phyloP scores from a whole-genome alignment of 2,329 filamentous ascomycete species.

The Teratosphaeriaceae sp. region DNA sequence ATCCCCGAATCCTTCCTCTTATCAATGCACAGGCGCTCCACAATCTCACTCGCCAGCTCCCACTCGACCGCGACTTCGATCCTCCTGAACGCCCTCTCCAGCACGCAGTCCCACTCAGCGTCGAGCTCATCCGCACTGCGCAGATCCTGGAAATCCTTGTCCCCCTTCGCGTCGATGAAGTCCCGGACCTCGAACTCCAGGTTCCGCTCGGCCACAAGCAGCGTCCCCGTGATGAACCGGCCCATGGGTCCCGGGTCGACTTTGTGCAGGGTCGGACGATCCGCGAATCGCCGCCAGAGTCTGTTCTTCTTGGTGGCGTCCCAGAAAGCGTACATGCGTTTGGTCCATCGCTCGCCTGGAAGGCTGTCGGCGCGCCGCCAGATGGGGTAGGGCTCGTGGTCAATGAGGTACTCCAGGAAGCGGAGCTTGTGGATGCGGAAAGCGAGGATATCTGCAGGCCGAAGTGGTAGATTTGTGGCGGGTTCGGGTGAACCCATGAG shows the following conservation, averaged over 20 bases:
- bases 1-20: background rate
- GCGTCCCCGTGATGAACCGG: background rate
- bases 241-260: background rate
- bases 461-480: background rate
- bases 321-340: background rate
- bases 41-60: background rate
- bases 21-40: background rate
- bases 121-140: background rate
- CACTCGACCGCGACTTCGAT: background rate
- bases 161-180: background rate
- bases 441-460: background rate
- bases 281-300: background rate
- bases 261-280: background rate
- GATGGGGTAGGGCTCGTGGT: background rate
- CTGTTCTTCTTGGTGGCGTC: background rate
- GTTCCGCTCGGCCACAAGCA: background rate
- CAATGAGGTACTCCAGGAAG: background rate
- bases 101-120: background rate
- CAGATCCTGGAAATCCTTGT: too few species aligned
- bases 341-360: background rate
- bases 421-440: background rate
- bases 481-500: background rate
- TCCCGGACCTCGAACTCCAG: background rate
- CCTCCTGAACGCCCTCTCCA: background rate
- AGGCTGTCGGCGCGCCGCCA: background rate